Evolutionary conservation across 306 rosid species (phyloP), one percentile per base, ranked within the genome.

Genomic region (Cicer chorassanicum): DNA sequence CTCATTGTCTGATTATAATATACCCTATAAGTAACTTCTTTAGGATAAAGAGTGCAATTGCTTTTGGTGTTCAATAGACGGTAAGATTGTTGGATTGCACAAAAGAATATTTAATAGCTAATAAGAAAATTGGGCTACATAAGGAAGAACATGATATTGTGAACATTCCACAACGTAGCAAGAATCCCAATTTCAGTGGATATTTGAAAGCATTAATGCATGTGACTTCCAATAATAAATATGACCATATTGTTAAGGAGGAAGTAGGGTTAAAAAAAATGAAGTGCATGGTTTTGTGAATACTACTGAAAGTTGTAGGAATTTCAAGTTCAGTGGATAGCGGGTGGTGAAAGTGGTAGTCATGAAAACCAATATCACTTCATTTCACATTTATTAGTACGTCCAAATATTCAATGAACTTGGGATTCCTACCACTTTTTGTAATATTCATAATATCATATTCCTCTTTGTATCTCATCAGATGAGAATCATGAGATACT

Each of bases 11-110:
- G 18, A 40, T 66, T 61, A 39, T 78, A 15, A 40, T 64, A 14
- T 65, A 45, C 49, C 76, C 14, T 71, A 1, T 87, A 93, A 97
- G 91, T 64, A 89, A 83, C 77, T 89, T 87, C 84, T 82, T 81
- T 62, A 87, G 97, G 82, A 91, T 93, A 70, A 89, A 80, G 80
- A 89, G 89, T 85, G 98, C 98, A 65, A 84, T 91, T 80, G 59
- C 87, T 36, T 81, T 81, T 66, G 98, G 98, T 51, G 89, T 88
- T 74, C 73, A 85, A 77, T 54, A 70, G 74, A 82, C 89, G 68
- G 70, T 84, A 67, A 82, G 87, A 70, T 83, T 93, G 77, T 75
- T 91, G 55, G 75, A 86, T 42, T 89, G 96, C 84, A 74, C 88
- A 16, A 70, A 85, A 72, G 96, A 89, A 21, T 86, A 84, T 16